Evolutionary conservation across 83 land plant species (phyloP).

Genomic region (Picea abies): DNA sequence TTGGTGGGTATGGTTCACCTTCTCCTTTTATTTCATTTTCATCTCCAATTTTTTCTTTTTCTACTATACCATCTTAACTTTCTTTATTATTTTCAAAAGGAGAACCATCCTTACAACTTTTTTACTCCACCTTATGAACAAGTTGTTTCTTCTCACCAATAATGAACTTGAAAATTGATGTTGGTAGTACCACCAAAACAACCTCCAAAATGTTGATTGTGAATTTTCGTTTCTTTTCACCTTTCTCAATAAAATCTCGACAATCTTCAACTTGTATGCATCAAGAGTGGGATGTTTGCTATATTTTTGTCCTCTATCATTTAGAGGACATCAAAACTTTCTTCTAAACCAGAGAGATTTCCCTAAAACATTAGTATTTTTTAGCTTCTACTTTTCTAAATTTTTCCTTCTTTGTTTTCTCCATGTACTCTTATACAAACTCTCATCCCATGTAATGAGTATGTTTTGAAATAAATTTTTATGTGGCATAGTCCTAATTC

Average conservation of each 20-base stretch:
- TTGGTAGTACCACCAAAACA: constrained; percentile 40
- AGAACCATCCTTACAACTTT: constrained; percentile 1
- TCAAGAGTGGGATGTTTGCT: constrained; percentile 52
- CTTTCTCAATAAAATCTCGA: constrained; percentile 76
- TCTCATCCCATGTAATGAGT: constrained; percentile 54
- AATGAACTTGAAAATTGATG: constrained; percentile 43
- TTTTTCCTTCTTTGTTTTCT: constrained; percentile 62
- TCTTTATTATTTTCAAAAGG: constrained; percentile 14
- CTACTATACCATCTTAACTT: constrained; percentile 18
- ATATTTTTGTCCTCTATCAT: constrained; percentile 15
- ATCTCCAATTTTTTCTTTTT: constrained; percentile 26
- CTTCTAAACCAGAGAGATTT: constrained; percentile 54
- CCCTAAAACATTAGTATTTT: constrained; percentile 37
- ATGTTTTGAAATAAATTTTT: constrained; percentile 76
- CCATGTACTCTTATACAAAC: constrained; percentile 46
- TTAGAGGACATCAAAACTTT: constrained; percentile 63
- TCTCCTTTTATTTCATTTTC: constrained; percentile 30
- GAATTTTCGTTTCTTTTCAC: constrained; percentile 63
- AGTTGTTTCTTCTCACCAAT: constrained; percentile 68
- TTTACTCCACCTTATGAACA: neutral
- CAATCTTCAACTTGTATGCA: constrained; percentile 40
- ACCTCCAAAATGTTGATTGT: constrained; percentile 66
- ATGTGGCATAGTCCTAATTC: constrained; percentile 91
- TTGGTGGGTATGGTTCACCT: neutral
- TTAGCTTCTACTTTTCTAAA: constrained; percentile 68